Conservation (phyloP, 768 basidiomycete species). For the Xerocomellus chrysenteron region DNA sequence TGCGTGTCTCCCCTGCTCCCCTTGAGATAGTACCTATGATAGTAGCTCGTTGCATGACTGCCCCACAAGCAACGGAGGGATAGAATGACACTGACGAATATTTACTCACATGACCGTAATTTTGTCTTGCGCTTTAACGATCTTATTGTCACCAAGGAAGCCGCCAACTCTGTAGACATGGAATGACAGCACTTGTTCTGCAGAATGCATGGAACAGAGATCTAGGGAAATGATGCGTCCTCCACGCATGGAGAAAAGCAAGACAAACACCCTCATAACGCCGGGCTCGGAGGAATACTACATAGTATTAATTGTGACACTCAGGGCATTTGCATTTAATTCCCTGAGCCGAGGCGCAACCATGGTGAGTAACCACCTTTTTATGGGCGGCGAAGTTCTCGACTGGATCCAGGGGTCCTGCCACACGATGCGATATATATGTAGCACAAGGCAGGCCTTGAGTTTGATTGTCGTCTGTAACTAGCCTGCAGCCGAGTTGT, state of each 20-base stretch:
- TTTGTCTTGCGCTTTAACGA: conserved; percentile 28
- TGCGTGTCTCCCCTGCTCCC: conserved; percentile 12
- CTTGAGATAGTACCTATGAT: conserved; percentile 25
- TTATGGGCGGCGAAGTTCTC: no score
- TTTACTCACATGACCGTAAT: conserved; percentile 21
- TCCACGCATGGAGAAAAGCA: background rate
- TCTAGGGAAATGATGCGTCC: background rate
- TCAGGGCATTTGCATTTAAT: background rate
- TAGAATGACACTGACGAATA: background rate
- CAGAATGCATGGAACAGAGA: background rate
- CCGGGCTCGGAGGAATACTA: background rate
- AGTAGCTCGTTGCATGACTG: background rate
- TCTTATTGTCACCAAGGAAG: conserved; percentile 24
- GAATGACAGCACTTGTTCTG: conserved; percentile 9
- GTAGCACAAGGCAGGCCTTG: no score
- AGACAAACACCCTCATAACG: background rate
- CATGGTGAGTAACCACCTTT: background rate
- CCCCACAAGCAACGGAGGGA: background rate
- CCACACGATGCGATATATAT: no score
- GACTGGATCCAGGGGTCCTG: no score
- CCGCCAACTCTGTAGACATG: conserved; percentile 28
- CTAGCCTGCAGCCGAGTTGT: no score
- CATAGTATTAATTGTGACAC: no score
- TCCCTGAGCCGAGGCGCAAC: background rate
- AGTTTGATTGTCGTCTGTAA: no score